Evolutionary conservation across 2,329 filamentous ascomycete species (phyloP).

Genomic region (Cladophialophora yegresii): DNA sequence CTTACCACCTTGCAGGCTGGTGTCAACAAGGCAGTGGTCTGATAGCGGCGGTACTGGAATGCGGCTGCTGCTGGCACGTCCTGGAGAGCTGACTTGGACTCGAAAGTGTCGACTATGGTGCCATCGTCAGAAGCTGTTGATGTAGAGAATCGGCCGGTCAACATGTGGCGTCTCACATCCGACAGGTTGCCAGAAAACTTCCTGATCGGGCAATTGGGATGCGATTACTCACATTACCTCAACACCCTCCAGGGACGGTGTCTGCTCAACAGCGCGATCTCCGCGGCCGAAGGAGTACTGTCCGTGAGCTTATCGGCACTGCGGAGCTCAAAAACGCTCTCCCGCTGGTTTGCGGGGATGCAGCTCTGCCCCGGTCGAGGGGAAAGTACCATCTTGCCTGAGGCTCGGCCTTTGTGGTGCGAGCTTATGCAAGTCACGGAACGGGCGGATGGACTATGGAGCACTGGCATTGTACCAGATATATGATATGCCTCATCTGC

Average conservation of each 20-base stretch:
- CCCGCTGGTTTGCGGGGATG: not conserved
- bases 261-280: not conserved
- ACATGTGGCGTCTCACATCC: not conserved
- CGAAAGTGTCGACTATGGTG: not conserved
- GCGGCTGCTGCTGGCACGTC: not conserved
- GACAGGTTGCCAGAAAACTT: not conserved
- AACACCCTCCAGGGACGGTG: not conserved
- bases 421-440: not conserved
- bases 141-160: not conserved
- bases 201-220: conserved; percentile 3
- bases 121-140: not conserved
- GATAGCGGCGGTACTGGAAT: not conserved
- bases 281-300: not conserved
- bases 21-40: not conserved
- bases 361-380: not conserved
- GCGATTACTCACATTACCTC: conserved; percentile 14
- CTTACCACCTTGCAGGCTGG: not conserved
- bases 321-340: not conserved
- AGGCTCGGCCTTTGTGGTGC: not conserved
- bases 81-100: not conserved
- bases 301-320: not conserved
- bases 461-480: not conserved
- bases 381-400: not conserved
- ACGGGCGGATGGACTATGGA: not conserved
- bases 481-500: not conserved